These are phyloP conservation scores for Penicillium chermesinum DNA, from an alignment of 495 filamentous ascomycete species.

Conservation along the genomic window DNA sequence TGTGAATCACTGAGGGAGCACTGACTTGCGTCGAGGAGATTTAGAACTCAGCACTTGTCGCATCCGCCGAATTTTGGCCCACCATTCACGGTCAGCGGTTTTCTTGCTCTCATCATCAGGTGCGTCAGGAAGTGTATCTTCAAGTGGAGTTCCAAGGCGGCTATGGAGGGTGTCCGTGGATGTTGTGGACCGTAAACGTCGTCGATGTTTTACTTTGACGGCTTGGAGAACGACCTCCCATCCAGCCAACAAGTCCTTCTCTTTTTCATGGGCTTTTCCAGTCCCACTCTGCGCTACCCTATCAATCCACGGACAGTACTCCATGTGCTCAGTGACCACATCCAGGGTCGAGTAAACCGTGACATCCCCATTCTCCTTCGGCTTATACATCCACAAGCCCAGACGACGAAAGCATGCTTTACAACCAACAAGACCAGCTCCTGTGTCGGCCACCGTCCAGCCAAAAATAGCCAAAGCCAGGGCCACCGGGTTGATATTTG, in stretches of 20 bases:
- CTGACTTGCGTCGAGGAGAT: conserved; percentile 27
- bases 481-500: conserved; percentile 56
- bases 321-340: conserved; percentile 63
- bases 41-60: conserved; percentile 44
- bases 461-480: conserved; percentile 76
- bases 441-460: conserved; percentile 67
- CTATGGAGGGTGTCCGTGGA: conserved; percentile 20
- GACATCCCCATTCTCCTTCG: conserved; percentile 48
- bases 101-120: conserved; percentile 33
- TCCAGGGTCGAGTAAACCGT: conserved; percentile 60
- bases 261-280: conserved; percentile 28
- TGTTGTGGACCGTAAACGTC: conserved; percentile 26
- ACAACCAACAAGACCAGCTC: conserved; percentile 69
- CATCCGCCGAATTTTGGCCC: conserved; percentile 47
- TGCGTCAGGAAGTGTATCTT: conserved; percentile 24
- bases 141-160: conserved; percentile 20
- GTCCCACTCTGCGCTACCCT: conserved; percentile 50
- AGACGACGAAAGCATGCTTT: conserved; percentile 80
- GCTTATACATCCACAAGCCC: conserved; percentile 90
- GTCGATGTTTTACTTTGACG: conserved; percentile 36
- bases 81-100: conserved; percentile 46
- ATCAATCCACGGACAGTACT: conserved; percentile 79
- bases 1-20: neutral
- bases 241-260: conserved; percentile 33
- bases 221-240: conserved; percentile 44